Evolutionary conservation across 768 basidiomycete genomes (phyloP), one percentile per base, ranked within the genome.

Genomic region (Suillus hirtellus): DNA sequence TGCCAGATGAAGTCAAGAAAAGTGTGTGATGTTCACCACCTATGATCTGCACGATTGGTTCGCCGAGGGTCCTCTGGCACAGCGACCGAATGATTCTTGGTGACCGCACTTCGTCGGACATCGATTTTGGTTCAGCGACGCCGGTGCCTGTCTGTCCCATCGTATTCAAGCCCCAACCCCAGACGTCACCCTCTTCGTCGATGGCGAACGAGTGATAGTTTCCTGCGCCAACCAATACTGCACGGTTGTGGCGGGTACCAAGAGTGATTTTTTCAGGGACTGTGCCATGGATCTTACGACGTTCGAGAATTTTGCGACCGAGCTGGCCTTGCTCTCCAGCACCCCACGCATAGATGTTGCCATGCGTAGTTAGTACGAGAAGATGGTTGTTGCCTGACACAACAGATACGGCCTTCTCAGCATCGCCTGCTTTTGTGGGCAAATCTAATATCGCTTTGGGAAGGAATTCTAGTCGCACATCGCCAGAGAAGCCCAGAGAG

Each of bases 101-200:
- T 0, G 84, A 75, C 63, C 84, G 82, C 15, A 93, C 83, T 60
- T 88, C 79, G 54, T 73, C 76, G 69, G 64, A 83, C 82, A 53
- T 82, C 83, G 15, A 75, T 67, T 10, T 81, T 77, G 12, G 78
- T 80, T 75, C 78, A 79, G 70, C 69, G 65, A 75, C 72, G 9
- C 79, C 81, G 0, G 89, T 88, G 38, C 91, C 92, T 1, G 86
- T 86, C 75, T 93, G 92, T 35, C 90, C 95, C 89, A 84, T 91
- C 76, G 80, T 92, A 75, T 99, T 97, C 64, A 95, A 80, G n/a
- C 96, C 96, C 96, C 96, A 98, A 14, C 87, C 94, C 88, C 89
- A 98, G 10, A 96, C 90, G 56, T 83, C 85, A 35, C 94, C 95
- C 7, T 81, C 78, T 60, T 90, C 85, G 72, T 95, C 90, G 62